A percentile compares a stretch with the other conserved stretches of the same genome.
Evolutionary conservation across 2,329 filamentous ascomycete genomes (phyloP).

Genomic region (Myriosclerotinia duriaeana): DNA sequence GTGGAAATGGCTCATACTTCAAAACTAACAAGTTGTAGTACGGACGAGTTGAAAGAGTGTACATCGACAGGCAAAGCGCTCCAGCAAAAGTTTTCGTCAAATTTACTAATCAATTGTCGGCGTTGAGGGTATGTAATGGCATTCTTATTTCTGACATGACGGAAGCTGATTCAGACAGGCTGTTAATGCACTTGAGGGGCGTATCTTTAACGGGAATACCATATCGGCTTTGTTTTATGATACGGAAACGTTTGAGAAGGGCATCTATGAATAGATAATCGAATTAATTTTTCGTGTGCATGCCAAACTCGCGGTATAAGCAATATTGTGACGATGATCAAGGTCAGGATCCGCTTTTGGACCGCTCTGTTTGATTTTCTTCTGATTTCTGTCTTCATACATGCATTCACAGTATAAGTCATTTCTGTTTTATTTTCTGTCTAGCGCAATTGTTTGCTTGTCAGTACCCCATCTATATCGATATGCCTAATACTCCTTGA

Average conservation of each 20-base stretch:
- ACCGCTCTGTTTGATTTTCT: neutral
- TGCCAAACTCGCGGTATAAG: neutral
- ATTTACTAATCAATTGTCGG: slow-evolving; percentile 83
- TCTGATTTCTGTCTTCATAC: neutral
- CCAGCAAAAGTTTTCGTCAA: slow-evolving; percentile 80
- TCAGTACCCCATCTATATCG: neutral
- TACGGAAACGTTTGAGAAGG: slow-evolving; percentile 75
- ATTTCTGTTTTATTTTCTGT: neutral
- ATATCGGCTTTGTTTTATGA: slow-evolving; percentile 84
- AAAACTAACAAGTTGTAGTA: slow-evolving; percentile 53
- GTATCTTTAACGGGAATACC: slow-evolving; percentile 82
- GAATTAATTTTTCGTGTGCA: neutral
- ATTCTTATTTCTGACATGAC: slow-evolving; percentile 11
- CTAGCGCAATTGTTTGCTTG: neutral
- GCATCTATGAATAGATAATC: slow-evolving; percentile 48
- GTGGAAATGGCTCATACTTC: slow-evolving; percentile 17
- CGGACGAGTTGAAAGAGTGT: slow-evolving; percentile 76
- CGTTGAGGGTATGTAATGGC: slow-evolving; percentile 65
- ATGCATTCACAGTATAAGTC: neutral
- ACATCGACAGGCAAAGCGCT: slow-evolving; percentile 63
- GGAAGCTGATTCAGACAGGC: slow-evolving; percentile 55
- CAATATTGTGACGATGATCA: neutral
- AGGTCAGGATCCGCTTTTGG: neutral
- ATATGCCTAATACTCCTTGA: neutral
- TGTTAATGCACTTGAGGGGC: slow-evolving; percentile 83